Conservation (phyloP, 2,329 filamentous ascomycete genomes). For the Clarireedia paspali region DNA sequence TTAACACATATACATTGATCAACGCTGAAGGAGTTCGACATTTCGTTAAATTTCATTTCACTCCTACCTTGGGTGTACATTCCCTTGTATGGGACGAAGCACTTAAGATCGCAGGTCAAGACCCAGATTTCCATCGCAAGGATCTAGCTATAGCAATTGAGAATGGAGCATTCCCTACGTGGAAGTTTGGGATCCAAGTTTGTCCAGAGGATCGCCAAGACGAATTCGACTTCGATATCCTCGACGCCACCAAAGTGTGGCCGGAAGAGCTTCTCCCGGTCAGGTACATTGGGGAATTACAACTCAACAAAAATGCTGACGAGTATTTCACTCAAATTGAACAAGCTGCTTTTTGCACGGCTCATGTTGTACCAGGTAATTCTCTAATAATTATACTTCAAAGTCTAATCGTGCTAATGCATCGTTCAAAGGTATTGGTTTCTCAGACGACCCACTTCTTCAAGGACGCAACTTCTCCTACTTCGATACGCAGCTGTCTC, state of each 20-base stretch:
- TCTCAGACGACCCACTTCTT: slow-evolving; percentile 66
- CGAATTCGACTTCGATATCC: slow-evolving; percentile 61
- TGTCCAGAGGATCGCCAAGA: slow-evolving; percentile 61
- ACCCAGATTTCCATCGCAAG: slow-evolving; percentile 76
- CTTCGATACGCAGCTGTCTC: slow-evolving; percentile 60
- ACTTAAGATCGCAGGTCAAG: slow-evolving; percentile 51
- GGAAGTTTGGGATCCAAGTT: slow-evolving; percentile 77
- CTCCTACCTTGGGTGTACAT: slow-evolving; percentile 61
- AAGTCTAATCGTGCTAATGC: background rate
- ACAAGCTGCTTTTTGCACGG: slow-evolving; percentile 76
- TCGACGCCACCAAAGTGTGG: slow-evolving; percentile 83
- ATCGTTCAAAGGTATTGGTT: slow-evolving; percentile 52
- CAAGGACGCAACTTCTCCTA: slow-evolving; percentile 68
- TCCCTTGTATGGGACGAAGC: slow-evolving; percentile 76
- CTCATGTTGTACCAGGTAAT: slow-evolving; percentile 70
- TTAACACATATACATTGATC: slow-evolving; percentile 67
- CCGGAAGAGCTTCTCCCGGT: slow-evolving; percentile 70
- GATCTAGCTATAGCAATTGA: slow-evolving; percentile 70
- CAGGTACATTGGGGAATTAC: slow-evolving; percentile 69
- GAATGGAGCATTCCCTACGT: slow-evolving; percentile 62
- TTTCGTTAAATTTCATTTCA: slow-evolving; percentile 62
- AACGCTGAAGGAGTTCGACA: slow-evolving; percentile 39
- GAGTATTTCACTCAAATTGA: slow-evolving; percentile 80
- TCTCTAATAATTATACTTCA: slow-evolving; percentile 42
- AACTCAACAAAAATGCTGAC: slow-evolving; percentile 72